phyloP scores from a whole-genome alignment of 148 eudicot genomes.

The Arbutus unedo region DNA sequence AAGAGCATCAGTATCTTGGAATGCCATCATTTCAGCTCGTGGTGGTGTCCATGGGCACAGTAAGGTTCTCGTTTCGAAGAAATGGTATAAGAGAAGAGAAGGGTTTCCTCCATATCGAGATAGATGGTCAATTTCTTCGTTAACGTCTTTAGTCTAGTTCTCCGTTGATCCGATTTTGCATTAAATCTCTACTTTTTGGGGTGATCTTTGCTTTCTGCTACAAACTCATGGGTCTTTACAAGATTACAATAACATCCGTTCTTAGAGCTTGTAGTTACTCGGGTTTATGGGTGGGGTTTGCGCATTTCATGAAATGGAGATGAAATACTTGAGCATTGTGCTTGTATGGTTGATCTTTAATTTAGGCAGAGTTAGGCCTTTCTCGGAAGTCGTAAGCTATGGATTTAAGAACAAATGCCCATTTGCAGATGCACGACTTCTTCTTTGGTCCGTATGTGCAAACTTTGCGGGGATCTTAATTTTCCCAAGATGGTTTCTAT shows the following conservation, averaged over 20 bases:
- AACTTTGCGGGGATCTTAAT: constrained; percentile 9
- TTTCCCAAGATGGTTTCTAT: constrained; percentile 21
- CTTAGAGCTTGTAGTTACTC: constrained; percentile 27
- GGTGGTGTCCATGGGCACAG: constrained; percentile 22
- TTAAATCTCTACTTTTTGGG: constrained; percentile 12
- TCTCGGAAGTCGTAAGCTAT: constrained; percentile 11
- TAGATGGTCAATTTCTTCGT: too few species aligned
- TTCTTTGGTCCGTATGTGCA: constrained; percentile 14
- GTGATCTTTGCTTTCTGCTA: constrained; percentile 16
- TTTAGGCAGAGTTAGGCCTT: constrained; percentile 12
- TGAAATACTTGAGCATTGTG: constrained; percentile 23
- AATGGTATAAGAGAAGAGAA: not conserved
- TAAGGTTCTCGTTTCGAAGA: constrained; percentile 10
- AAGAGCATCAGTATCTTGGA: constrained; percentile 18
- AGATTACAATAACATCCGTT: constrained; percentile 16
- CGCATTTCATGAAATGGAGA: constrained; percentile 18
- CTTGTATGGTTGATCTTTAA: constrained; percentile 19
- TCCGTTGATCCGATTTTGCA: constrained; percentile 3
- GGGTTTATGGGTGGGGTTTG: constrained; percentile 16
- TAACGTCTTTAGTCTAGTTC: not conserved
- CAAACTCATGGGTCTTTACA: constrained; percentile 19
- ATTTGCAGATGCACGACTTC: constrained; percentile 22
- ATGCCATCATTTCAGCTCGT: constrained; percentile 20
- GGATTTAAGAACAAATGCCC: constrained; percentile 19
- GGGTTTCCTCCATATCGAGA: constrained; percentile 14